Conservation (phyloP, 371 early-diverging fungal species). For the Mortierella sp. region DNA sequence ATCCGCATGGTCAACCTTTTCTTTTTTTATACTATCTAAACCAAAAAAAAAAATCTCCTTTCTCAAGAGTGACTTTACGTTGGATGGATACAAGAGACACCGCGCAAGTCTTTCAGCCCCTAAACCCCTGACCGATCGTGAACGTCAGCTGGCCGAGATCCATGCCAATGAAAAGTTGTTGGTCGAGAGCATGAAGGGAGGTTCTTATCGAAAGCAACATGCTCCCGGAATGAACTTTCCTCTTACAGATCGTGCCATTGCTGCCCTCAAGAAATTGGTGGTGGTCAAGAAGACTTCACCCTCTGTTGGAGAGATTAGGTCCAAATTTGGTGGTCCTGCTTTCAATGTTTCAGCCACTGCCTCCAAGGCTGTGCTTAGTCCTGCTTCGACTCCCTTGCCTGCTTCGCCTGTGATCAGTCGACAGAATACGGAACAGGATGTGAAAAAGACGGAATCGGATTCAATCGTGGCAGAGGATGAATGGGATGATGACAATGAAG, state of each 20-base stretch:
- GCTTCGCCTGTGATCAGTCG: conserved; percentile 34
- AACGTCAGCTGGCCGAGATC: conserved; percentile 78
- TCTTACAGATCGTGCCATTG: conserved; percentile 64
- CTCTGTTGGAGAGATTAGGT: too few species aligned
- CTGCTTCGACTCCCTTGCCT: conserved; percentile 47
- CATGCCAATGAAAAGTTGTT: conserved; percentile 54
- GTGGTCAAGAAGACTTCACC: conserved; percentile 7
- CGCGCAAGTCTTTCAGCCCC: conserved; percentile 73
- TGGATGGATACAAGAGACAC: conserved; percentile 83
- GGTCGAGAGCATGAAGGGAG: conserved; percentile 67
- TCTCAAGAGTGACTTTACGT: conserved; percentile 67
- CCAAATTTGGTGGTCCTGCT: conserved; percentile 1
- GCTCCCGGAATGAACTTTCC: conserved; percentile 73
- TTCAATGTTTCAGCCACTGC: neutral
- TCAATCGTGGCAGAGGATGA: conserved; percentile 36
- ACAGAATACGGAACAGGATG: conserved; percentile 17
- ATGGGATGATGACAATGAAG: conserved; percentile 38
- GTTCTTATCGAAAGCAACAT: conserved; percentile 64
- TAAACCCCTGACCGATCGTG: conserved; percentile 86
- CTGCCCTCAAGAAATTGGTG: conserved; percentile 61
- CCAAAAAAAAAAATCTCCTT: neutral
- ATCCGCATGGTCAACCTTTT: neutral
- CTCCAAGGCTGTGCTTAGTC: conserved; percentile 29
- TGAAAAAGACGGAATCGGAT: conserved; percentile 6
- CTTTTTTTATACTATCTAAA: neutral